phyloP scores from a whole-genome alignment of 2,329 filamentous ascomycete genomes.

The Aulographum hederae region DNA sequence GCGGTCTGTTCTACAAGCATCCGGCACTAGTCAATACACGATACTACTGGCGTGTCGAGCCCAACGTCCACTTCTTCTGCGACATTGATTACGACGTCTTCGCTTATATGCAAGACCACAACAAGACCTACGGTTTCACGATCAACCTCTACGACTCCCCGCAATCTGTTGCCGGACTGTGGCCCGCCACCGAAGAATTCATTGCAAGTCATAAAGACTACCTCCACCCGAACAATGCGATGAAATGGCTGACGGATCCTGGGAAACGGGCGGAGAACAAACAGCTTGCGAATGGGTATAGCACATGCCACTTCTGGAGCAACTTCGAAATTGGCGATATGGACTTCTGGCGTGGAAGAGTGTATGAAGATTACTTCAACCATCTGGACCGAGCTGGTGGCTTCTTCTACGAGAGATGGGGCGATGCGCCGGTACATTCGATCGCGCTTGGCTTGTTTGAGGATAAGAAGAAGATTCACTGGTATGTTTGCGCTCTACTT shows the following conservation, averaged over 20 bases:
- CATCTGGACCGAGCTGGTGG: slow-evolving; percentile 86
- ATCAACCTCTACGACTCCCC: slow-evolving; percentile 93
- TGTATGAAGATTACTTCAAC: slow-evolving; percentile 91
- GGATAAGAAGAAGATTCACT: slow-evolving; percentile 79
- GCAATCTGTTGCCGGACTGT: slow-evolving; percentile 67
- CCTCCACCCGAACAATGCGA: slow-evolving; percentile 66
- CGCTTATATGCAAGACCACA: slow-evolving; percentile 92
- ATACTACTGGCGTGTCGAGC: slow-evolving; percentile 98
- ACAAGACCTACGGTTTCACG: slow-evolving; percentile 98
- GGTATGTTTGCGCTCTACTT: slow-evolving; percentile 36
- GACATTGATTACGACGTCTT: slow-evolving; percentile 98
- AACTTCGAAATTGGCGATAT: slow-evolving; percentile 96
- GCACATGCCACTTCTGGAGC: slow-evolving; percentile 97
- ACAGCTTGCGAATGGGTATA: slow-evolving; percentile 72
- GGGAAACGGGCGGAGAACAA: slow-evolving; percentile 62
- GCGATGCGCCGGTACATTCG: slow-evolving; percentile 91
- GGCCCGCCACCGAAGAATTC: slow-evolving; percentile 93
- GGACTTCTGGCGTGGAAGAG: slow-evolving; percentile 76
- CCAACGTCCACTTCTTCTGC: slow-evolving; percentile 98
- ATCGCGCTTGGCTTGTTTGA: slow-evolving; percentile 86
- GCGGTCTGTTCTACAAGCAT: slow-evolving; percentile 93
- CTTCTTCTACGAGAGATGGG: slow-evolving; percentile 98
- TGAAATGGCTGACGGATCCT: slow-evolving; percentile 72
- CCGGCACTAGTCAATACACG: slow-evolving; percentile 64
- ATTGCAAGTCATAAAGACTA: slow-evolving; percentile 68